Evolutionary conservation across 1,284 basidiomycete genomes (phyloP), one percentile per base, ranked within the genome.

Genomic region (Naganishia albida): DNA sequence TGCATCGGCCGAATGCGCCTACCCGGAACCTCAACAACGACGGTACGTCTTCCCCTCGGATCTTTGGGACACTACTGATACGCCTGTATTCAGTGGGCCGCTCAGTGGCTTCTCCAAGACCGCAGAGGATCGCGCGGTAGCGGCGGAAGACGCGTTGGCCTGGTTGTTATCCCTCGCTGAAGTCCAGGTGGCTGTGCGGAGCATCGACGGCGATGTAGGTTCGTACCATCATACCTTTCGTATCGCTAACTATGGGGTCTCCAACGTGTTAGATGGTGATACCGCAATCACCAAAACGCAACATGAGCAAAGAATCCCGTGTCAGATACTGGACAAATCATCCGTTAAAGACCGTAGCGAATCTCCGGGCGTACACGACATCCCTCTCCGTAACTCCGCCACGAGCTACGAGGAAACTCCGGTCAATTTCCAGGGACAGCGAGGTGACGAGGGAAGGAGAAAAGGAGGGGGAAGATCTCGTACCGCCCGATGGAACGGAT

Each of bases 121-220:
- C 18, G 68, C 69, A 16, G 70, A 70, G 44, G 59, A 63, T 39
- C 67, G 70, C 7, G 68, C 68, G 15, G 63, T 67, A 49, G 66
- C 65, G 38, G 67, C 65, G 56, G 70, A 70, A 52, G 66, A 69
- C 26, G 68, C 70, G 1, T 57, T 71, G 20, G 66, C 62, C 50
- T 70, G 62, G 34, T 48, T 71, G 23, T 60, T 70, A n/a, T 44
- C 40, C 23, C 62, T 66, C n/a, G 68, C 67, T 1, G 68, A 48
- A 7, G 70, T 71, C 8, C 56, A 49, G 2, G 68, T 39, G 2
- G 57, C 62, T 1, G 51, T 70, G 10, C 53, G 65, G n/a, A 25
- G 16, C 20, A 50, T 69, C 1, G 68, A 71, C 20, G 64, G 64
- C 3, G 55, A 49, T 2, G 44, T 55, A 3, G 65, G 70, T 49